Percentiles rank a stretch among this genome's conserved stretches.
These are phyloP conservation scores for Leccinum barrowsii DNA, from an alignment of 768 basidiomycete genomes.

Conservation along the genomic window DNA sequence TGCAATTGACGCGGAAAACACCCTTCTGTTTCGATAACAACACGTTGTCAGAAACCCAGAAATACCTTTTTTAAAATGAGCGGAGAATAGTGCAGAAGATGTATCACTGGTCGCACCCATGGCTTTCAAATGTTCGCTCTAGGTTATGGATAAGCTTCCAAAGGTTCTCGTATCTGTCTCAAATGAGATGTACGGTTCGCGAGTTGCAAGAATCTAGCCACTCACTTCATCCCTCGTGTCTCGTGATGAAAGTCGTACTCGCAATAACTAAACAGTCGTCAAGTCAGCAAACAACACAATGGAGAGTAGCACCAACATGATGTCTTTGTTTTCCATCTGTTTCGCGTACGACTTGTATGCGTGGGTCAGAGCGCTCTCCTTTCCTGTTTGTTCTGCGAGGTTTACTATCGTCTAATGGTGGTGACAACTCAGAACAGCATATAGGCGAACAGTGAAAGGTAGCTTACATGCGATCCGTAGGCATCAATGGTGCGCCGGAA, in stretches of 20 bases:
- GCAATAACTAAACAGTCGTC: conserved; percentile 47
- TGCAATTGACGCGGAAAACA: conserved; percentile 89
- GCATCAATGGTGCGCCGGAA: conserved; percentile 58
- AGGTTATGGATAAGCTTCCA: conserved; percentile 69
- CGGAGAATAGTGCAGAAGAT: background rate
- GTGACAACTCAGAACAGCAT: conserved; percentile 3
- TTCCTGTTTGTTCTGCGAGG: conserved; percentile 87
- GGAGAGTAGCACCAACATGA: conserved; percentile 41
- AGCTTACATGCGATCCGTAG: conserved; percentile 77
- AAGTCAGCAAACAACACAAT: background rate
- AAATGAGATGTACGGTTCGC: background rate
- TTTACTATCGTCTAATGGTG: conserved; percentile 72
- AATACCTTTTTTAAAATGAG: conserved; percentile 48
- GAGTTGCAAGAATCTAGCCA: conserved; percentile 7
- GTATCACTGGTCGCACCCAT: conserved; percentile 53
- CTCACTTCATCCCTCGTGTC: conserved; percentile 91
- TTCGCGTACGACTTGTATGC: conserved; percentile 72
- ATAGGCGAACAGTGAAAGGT: background rate
- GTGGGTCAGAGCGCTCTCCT: conserved; percentile 74
- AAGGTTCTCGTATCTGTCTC: conserved; percentile 81
- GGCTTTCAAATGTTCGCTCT: conserved; percentile 69
- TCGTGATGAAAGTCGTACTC: conserved; percentile 94
- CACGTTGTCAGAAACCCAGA: conserved; percentile 72
- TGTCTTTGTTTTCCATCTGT: conserved; percentile 52
- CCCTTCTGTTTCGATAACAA: conserved; percentile 81